Percentiles rank a stretch among this genome's conserved stretches.
Evolutionary conservation across 179 eudicot genomes (phyloP).

Genomic region (Vitellaria paradoxa): DNA sequence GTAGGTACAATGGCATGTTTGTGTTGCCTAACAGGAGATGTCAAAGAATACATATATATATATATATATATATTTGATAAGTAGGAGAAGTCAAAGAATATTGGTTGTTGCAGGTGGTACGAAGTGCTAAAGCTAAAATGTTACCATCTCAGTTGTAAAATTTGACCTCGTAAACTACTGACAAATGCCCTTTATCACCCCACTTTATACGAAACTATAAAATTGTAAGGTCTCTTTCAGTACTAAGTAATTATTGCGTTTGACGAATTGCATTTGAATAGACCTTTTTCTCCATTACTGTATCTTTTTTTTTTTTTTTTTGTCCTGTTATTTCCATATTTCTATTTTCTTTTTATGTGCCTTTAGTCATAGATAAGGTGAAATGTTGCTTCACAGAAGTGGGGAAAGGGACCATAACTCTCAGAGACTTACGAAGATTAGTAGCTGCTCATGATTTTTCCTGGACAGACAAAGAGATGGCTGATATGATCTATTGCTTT

Average conservation of each 20-base stretch:
- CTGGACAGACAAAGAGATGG: slow-evolving; percentile 89
- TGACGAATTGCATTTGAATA: not conserved
- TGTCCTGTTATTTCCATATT: not conserved
- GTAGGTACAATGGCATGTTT: too few relatives aligned
- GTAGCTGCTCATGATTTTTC: slow-evolving; percentile 77
- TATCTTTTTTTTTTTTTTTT: too few relatives aligned
- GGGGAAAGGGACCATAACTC: slow-evolving; percentile 67
- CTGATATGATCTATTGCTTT: slow-evolving; percentile 76
- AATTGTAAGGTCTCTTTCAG: not conserved
- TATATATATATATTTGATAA: too few relatives aligned
- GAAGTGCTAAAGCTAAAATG: not conserved
- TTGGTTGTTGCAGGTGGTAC: too few relatives aligned
- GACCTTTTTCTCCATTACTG: not conserved
- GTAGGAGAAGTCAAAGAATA: too few relatives aligned
- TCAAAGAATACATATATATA: too few relatives aligned
- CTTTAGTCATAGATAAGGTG: slow-evolving; percentile 6
- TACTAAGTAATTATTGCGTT: not conserved
- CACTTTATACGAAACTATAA: not conserved
- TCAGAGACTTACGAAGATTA: slow-evolving; percentile 60
- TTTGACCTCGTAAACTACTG: not conserved
- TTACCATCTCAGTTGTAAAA: not conserved
- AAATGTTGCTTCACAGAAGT: slow-evolving; percentile 44
- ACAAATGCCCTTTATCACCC: not conserved
- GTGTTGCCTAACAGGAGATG: too few relatives aligned
- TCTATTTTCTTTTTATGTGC: not conserved